Base-by-base conservation (phyloP, 1,139 yeast species). In the Blastobotrys malaysiensis region DNA sequence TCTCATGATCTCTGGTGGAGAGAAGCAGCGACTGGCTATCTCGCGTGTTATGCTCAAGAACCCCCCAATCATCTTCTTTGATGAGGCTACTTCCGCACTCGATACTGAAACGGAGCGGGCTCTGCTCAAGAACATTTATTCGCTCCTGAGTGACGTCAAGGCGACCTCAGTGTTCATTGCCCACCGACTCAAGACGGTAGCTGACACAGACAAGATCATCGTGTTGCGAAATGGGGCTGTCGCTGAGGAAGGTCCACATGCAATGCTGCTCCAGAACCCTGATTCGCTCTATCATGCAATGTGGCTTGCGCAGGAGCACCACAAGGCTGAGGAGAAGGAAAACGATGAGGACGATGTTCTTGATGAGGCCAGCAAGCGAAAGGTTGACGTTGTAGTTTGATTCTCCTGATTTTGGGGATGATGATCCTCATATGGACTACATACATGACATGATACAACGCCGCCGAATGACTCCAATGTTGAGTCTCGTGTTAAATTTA, bases 1-100 rank as follows among this genome's bases (percentile, higher is more conserved):
- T 20, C 79, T 93, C 79, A 93, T 93, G 99, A 90, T 93, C 49
- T 89, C 97, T 9, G 99, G 99, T 13, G 99, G 99, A 55, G 99
- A 93, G 69, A 91, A 95, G 68, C 99, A 93, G 70, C 77, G 99
- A 59, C 76, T 93, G 53, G 99, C 99, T 0, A 89, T 93, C 63
- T 95, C 97, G 0, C 77, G 99, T 61, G 81, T 93, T 18, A 72
- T 93, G 49, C 73, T 93, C 62, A 95, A 95, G 71, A 77, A 81
- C 59, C 83, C 98, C 0, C 95, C 95, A 14, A 88, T 95, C 53
- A 87, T 95, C 57, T 93, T 95, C 69, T 90, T 93, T 61, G 99
- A 95, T 67, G 99, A 93, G 68, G 98, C 98, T 5, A 93, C 99
- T 0, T 86, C 96, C 51, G 99, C 99, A 0, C 77, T 93, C 51